phyloP scores from a whole-genome alignment of 164 flowering plant species.

The Echeveria elegans region DNA sequence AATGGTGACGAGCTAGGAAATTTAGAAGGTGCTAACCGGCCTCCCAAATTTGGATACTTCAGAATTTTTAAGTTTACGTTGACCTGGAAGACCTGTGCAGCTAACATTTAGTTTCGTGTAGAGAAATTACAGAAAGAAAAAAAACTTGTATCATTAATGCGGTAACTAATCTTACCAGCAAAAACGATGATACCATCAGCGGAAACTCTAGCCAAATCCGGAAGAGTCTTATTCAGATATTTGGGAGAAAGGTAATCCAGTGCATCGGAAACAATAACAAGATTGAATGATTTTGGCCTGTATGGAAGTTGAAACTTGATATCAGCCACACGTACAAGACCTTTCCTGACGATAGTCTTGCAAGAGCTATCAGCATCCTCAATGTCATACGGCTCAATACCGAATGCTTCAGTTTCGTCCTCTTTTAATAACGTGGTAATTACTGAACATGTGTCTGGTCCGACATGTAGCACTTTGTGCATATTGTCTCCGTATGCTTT shows the following conservation, averaged over 20 bases:
- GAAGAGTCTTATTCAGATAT: constrained; percentile 24
- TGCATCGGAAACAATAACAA: constrained; percentile 27
- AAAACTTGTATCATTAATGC: not conserved
- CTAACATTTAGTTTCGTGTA: not conserved
- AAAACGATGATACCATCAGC: constrained; percentile 23
- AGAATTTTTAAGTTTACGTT: constrained; percentile 51
- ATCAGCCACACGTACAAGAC: constrained; percentile 36
- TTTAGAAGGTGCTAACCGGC: constrained; percentile 36
- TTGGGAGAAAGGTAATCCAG: constrained; percentile 63
- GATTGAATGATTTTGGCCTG: constrained; percentile 7
- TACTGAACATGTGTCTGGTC: constrained; percentile 55
- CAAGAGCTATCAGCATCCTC: constrained; percentile 52
- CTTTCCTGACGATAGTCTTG: constrained; percentile 47
- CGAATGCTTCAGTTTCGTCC: constrained; percentile 43
- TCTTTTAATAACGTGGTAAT: constrained; percentile 6
- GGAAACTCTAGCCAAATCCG: constrained; percentile 45
- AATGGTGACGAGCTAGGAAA: constrained; percentile 11
- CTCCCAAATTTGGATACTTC: constrained; percentile 64
- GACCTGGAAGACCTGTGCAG: constrained; percentile 25
- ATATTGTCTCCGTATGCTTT: constrained; percentile 32
- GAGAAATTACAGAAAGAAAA: not conserved
- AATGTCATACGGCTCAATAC: constrained; percentile 60
- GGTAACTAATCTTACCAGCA: not conserved
- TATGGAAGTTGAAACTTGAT: constrained; percentile 9
- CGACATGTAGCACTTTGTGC: constrained; percentile 61